Conservation (phyloP, 192 early-diverging fungal species). For the Backusella liffmaniae region DNA sequence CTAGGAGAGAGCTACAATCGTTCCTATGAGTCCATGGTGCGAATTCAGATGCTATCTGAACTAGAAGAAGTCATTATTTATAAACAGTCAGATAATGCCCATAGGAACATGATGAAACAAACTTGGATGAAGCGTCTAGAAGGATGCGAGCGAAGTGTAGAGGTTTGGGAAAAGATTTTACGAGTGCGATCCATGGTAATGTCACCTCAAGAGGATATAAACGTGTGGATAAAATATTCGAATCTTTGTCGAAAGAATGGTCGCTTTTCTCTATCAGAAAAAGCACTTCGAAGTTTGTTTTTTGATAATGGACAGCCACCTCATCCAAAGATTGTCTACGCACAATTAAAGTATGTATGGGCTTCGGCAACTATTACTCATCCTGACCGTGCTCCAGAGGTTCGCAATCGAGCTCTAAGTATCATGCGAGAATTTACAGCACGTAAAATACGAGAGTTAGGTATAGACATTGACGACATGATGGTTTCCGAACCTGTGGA, state of each 20-base stretch:
- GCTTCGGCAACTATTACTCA: constrained; percentile 38
- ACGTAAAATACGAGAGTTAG: constrained; percentile 69
- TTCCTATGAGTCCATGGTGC: constrained; percentile 82
- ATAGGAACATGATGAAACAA: constrained; percentile 67
- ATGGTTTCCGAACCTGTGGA: constrained; percentile 45
- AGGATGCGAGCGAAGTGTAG: constrained; percentile 89
- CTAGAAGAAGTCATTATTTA: constrained; percentile 95
- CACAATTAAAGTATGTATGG: constrained; percentile 92
- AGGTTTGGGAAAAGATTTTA: constrained; percentile 92
- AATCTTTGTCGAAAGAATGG: constrained; percentile 91
- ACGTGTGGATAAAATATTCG: constrained; percentile 94
- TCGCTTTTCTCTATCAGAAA: constrained; percentile 74
- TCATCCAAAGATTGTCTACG: constrained; percentile 84
- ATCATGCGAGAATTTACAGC: constrained; percentile 79
- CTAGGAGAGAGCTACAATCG: constrained; percentile 94
- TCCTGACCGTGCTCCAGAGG: constrained; percentile 30
- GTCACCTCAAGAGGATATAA: constrained; percentile 88
- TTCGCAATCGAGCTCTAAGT: constrained; percentile 62
- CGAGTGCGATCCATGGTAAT: constrained; percentile 87
- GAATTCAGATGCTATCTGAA: constrained; percentile 97
- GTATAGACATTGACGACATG: constrained; percentile 52
- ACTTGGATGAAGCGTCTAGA: constrained; percentile 89
- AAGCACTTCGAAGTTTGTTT: constrained; percentile 71
- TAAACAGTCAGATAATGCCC: constrained; percentile 78
- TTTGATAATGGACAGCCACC: constrained; percentile 48